Conservation (phyloP, 306 rosid species). For the Trifolium dubium region DNA sequence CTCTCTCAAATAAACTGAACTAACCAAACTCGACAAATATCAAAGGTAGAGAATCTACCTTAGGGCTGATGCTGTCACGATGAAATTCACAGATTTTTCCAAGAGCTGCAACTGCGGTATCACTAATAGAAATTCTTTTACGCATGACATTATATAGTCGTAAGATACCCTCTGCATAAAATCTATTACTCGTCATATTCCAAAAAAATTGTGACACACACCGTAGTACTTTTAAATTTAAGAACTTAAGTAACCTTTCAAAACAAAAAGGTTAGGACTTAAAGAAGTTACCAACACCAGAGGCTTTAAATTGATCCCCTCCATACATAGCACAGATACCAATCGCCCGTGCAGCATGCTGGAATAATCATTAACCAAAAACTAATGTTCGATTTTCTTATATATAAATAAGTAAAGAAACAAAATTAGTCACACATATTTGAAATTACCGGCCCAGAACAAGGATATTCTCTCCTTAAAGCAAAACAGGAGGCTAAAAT, state of each 20-base stretch:
- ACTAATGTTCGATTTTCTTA: background rate
- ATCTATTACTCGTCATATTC: background rate
- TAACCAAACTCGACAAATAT: background rate
- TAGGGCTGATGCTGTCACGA: slow-evolving; percentile 4
- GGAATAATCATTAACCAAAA: background rate
- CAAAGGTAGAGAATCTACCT: slow-evolving; percentile 17
- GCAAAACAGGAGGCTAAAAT: background rate
- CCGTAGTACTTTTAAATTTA: background rate
- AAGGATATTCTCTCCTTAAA: background rate
- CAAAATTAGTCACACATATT: slow-evolving; percentile 10
- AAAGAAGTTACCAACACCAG: slow-evolving; percentile 35
- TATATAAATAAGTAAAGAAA: slow-evolving; percentile 9
- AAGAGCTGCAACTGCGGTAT: slow-evolving; percentile 40
- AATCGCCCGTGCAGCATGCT: slow-evolving; percentile 43
- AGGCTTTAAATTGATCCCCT: slow-evolving; percentile 1
- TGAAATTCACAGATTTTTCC: slow-evolving; percentile 43
- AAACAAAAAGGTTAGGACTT: background rate
- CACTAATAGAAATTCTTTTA: too few relatives aligned
- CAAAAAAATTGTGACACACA: background rate
- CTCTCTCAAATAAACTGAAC: background rate
- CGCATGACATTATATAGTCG: slow-evolving; percentile 1
- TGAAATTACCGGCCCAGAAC: slow-evolving; percentile 26
- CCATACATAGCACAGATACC: slow-evolving; percentile 38
- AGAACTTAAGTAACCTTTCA: slow-evolving; percentile 5
- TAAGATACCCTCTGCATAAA: slow-evolving; percentile 28